These are phyloP conservation scores for Aspergillus spinulosporus DNA, from an alignment of 2,329 filamentous ascomycete species.

Conservation along the genomic window DNA sequence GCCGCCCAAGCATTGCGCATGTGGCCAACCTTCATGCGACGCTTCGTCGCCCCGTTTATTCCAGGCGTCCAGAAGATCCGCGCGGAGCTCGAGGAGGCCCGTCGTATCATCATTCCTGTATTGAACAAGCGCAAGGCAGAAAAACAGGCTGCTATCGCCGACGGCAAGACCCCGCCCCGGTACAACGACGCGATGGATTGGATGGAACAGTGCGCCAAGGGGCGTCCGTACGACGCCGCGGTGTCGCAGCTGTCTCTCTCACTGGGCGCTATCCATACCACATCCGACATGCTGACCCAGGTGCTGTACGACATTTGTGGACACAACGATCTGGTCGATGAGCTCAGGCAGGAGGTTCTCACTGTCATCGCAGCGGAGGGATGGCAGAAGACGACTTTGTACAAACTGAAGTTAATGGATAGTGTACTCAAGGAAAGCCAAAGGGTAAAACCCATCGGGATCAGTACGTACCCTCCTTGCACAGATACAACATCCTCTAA, in stretches of 20 bases:
- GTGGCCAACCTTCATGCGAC: constrained; percentile 3
- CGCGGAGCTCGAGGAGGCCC: neutral
- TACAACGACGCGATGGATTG: constrained; percentile 28
- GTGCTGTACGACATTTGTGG: constrained; percentile 23
- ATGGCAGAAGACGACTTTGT: constrained; percentile 39
- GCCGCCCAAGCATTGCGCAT: constrained; percentile 20
- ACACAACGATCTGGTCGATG: constrained; percentile 10
- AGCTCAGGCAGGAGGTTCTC: constrained; percentile 25
- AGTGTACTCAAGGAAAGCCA: constrained; percentile 46
- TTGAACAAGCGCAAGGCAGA: constrained; percentile 8
- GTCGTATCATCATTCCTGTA: constrained; percentile 7
- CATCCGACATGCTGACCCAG: constrained; percentile 27
- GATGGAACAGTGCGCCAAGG: constrained; percentile 27
- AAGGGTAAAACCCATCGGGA: constrained; percentile 31
- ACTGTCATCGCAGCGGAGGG: constrained; percentile 22
- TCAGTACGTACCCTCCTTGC: constrained; percentile 14
- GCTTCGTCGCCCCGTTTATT: constrained; percentile 7
- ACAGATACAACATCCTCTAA: neutral
- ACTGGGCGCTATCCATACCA: constrained; percentile 26
- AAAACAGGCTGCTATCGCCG: neutral
- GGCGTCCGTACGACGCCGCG: constrained; percentile 23
- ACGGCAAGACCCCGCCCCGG: neutral
- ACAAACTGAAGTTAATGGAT: constrained; percentile 45
- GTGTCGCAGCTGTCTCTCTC: constrained; percentile 24
- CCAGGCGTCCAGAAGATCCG: constrained; percentile 4